These are phyloP conservation scores for Polyporus tsugae DNA, from an alignment of 1,284 basidiomycete genomes.

Conservation along the genomic window DNA sequence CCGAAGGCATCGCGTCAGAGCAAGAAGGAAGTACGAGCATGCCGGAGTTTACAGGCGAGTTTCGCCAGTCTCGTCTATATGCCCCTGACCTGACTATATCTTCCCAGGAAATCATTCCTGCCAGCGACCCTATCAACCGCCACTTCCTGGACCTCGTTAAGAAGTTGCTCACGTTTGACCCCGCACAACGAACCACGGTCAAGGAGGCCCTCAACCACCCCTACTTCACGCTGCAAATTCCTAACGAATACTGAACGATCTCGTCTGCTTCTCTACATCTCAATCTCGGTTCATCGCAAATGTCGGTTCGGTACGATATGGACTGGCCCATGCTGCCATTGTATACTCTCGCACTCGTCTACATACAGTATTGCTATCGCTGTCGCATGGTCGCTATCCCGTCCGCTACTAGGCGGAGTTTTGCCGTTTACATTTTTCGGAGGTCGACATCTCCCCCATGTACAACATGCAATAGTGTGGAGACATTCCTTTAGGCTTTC, in stretches of 20 bases:
- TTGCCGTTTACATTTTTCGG: conserved; percentile 33
- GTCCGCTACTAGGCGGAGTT: conserved; percentile 37
- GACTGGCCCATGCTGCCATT: conserved; percentile 42
- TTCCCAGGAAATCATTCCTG: conserved; percentile 85
- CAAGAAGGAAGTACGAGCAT: conserved; percentile 92
- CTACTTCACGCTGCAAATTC: conserved; percentile 77
- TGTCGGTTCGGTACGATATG: conserved; percentile 37
- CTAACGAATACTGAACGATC: conserved; percentile 46
- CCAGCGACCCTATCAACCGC: conserved; percentile 73
- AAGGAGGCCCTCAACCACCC: conserved; percentile 88
- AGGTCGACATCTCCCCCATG: conserved; percentile 38
- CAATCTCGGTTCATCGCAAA: conserved; percentile 28
- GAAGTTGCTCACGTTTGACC: conserved; percentile 92
- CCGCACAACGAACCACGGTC: conserved; percentile 86
- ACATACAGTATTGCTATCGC: conserved; percentile 42
- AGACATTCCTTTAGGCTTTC: conserved; percentile 31
- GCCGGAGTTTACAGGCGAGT: conserved; percentile 79
- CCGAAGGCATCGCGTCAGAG: conserved; percentile 88
- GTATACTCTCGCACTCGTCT: conserved; percentile 40
- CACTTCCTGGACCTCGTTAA: conserved; percentile 90
- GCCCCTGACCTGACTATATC: conserved; percentile 11
- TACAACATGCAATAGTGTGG: conserved; percentile 45
- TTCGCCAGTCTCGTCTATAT: neutral
- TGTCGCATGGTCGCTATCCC: conserved; percentile 39
- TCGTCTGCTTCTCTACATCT: conserved; percentile 26